These are phyloP conservation scores for Wickerhamiella australiensis DNA, from an alignment of 805 yeast species.

Conservation along the genomic window DNA sequence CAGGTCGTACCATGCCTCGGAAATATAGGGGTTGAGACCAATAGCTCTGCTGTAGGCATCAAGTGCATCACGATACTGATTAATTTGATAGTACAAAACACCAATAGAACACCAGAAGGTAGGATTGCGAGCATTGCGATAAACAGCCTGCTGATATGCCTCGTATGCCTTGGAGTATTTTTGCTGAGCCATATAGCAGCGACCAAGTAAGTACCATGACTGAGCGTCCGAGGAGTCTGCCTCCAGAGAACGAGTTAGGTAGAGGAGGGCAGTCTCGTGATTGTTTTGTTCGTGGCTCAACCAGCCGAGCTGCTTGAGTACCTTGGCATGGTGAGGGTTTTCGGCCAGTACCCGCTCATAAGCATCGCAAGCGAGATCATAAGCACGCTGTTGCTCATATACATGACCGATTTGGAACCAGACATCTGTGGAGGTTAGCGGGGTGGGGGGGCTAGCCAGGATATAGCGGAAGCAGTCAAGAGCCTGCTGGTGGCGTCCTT, in stretches of 20 bases:
- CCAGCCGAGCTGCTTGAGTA: constrained; percentile 91
- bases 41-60: constrained; percentile 97
- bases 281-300: constrained; percentile 65
- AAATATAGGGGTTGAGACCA: constrained; percentile 84
- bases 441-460: constrained; percentile 82
- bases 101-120: constrained; percentile 97
- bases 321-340: constrained; percentile 91
- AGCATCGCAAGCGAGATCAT: constrained; percentile 85
- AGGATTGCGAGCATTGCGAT: constrained; percentile 91
- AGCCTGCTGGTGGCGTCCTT: constrained; percentile 73
- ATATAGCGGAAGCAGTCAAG: constrained; percentile 92
- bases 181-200: constrained; percentile 92
- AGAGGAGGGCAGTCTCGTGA: constrained; percentile 67
- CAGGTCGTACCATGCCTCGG: constrained; percentile 97
- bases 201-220: constrained; percentile 92
- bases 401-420: constrained; percentile 98
- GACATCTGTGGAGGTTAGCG: constrained; percentile 89
- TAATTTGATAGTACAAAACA: constrained; percentile 88
- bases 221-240: constrained; percentile 87
- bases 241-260: constrained; percentile 77
- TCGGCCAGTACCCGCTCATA: constrained; percentile 83
- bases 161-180: constrained; percentile 95
- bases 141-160: constrained; percentile 97
- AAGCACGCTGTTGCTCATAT: constrained; percentile 84
- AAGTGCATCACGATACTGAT: constrained; percentile 91